Evolutionary conservation across 2,329 filamentous ascomycete species (phyloP).

Genomic region (Fusarium coffeatum): DNA sequence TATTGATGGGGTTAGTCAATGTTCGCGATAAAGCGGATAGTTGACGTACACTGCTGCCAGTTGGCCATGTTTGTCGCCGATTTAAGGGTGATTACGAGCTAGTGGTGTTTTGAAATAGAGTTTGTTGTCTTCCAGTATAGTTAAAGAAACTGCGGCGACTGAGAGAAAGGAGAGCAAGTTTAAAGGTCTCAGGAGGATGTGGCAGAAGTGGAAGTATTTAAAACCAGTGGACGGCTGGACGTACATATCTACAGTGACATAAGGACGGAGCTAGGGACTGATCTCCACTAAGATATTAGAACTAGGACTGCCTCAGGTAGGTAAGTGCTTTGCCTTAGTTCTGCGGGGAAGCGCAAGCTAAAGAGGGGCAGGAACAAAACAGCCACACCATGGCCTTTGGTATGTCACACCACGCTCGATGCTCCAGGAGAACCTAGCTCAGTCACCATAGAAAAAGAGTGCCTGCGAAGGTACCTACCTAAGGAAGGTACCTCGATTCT

Average conservation of each 20-base stretch:
- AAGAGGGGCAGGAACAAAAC: slow-evolving; percentile 22
- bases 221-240: slow-evolving; percentile 17
- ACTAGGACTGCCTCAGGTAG: background rate
- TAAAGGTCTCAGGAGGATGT: background rate
- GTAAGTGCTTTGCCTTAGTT: slow-evolving; percentile 7
- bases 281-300: background rate
- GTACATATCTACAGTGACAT: slow-evolving; percentile 11
- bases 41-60: slow-evolving; percentile 47
- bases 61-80: slow-evolving; percentile 44
- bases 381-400: slow-evolving; percentile 25
- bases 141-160: slow-evolving; percentile 14
- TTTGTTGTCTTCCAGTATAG: background rate
- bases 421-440: slow-evolving; percentile 3
- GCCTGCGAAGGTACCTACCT: background rate
- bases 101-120: background rate
- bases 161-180: slow-evolving; percentile 2
- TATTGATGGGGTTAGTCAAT: slow-evolving; percentile 49
- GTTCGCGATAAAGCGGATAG: background rate
- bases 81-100: slow-evolving; percentile 3
- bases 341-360: slow-evolving; percentile 39
- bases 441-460: slow-evolving; percentile 1
- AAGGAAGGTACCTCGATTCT: background rate
- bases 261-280: background rate
- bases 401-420: slow-evolving; percentile 38
- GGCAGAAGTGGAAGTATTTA: slow-evolving; percentile 43